phyloP scores from a whole-genome alignment of 2,329 filamentous ascomycete genomes.

The Ceratocystis smalleyi region DNA sequence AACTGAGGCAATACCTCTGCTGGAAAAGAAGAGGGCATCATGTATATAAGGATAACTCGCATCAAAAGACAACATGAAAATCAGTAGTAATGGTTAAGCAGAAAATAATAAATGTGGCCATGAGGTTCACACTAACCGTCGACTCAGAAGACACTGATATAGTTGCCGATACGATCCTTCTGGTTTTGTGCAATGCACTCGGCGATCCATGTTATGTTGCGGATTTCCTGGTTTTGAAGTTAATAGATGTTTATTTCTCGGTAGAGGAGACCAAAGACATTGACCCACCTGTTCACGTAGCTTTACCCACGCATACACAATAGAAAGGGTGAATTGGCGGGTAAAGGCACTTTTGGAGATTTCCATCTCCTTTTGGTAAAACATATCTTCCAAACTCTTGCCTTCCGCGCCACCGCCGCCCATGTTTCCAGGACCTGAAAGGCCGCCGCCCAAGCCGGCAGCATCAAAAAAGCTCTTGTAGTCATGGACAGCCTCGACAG shows the following conservation, averaged over 20 bases:
- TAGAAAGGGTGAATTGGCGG: constrained; percentile 82
- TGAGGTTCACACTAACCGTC: not conserved
- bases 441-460: constrained; percentile 58
- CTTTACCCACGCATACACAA: constrained; percentile 97
- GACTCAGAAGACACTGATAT: constrained; percentile 84
- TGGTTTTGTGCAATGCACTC: constrained; percentile 99
- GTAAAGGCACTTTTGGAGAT: constrained; percentile 92
- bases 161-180: constrained; percentile 97
- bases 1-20: not conserved
- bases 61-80: not conserved
- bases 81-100: not conserved
- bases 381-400: constrained; percentile 88
- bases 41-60: not conserved
- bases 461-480: constrained; percentile 96
- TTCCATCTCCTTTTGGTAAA: constrained; percentile 99
- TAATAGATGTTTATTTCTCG: constrained; percentile 19
- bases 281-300: constrained; percentile 80
- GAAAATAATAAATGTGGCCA: not conserved
- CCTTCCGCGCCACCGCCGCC: constrained; percentile 64
- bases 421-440: constrained; percentile 68
- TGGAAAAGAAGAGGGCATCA: not conserved
- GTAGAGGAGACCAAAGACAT: not conserved
- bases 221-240: constrained; percentile 60
- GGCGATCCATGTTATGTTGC: constrained; percentile 98
- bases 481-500: constrained; percentile 81